phyloP scores from a whole-genome alignment of 1,139 yeast species.

The Yamadazyma dendronema region DNA sequence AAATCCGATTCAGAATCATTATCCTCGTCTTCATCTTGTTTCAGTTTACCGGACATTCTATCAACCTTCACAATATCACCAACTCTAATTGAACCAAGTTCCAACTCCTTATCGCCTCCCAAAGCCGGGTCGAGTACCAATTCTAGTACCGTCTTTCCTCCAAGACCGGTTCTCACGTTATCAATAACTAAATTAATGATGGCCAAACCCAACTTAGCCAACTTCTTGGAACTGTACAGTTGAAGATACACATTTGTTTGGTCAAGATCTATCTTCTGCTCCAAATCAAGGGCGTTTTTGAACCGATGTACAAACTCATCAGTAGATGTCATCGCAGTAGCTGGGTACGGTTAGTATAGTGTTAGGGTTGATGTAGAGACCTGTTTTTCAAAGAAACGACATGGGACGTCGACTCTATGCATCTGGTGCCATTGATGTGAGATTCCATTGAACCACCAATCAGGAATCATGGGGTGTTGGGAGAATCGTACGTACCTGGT shows the following conservation, averaged over 20 bases:
- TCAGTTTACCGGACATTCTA: conserved; percentile 24
- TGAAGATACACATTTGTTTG: conserved; percentile 50
- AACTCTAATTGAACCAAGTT: conserved; percentile 58
- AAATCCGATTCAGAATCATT: conserved; percentile 24
- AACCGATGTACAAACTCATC: conserved; percentile 39
- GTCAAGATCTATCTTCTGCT: conserved; percentile 58
- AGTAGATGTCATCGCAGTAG: not conserved
- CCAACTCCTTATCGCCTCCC: conserved; percentile 41
- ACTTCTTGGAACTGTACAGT: conserved; percentile 57
- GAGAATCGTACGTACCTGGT: not conserved
- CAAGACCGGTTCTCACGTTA: conserved; percentile 71
- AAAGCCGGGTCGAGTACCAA: conserved; percentile 61
- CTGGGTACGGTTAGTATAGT: too few relatives aligned
- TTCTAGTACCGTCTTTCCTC: conserved; percentile 73
- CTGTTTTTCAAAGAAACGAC: conserved; percentile 28
- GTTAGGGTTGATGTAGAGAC: conserved; percentile 27
- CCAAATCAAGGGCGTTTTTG: conserved; percentile 52
- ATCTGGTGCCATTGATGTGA: conserved; percentile 14
- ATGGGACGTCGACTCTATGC: conserved; percentile 12
- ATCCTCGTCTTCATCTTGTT: conserved; percentile 15
- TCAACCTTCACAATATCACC: conserved; percentile 76
- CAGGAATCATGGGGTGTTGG: conserved; percentile 8
- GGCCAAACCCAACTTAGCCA: conserved; percentile 74
- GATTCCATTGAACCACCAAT: conserved; percentile 12
- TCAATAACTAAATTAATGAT: conserved; percentile 60